Evolutionary conservation across 208 protist species (phyloP).

Genomic region (Leishmania tarentolae): DNA sequence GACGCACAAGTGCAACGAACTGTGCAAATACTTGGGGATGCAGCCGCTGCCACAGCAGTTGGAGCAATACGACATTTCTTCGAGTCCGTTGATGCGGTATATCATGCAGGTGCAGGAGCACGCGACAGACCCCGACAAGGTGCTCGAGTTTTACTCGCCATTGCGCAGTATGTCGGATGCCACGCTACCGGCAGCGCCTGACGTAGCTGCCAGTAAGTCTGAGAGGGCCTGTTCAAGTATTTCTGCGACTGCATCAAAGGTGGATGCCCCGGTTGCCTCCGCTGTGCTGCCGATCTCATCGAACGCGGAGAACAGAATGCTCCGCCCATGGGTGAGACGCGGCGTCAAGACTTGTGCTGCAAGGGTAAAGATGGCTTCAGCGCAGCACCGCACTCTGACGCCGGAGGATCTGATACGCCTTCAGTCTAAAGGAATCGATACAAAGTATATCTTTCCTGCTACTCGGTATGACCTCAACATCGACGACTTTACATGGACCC

Average conservation of each 20-base stretch:
- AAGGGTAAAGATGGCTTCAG: not conserved
- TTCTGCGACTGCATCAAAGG: not conserved
- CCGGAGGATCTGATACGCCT: slow-evolving; percentile 11
- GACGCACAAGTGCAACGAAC: slow-evolving; percentile 34
- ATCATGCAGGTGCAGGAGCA: slow-evolving; percentile 30
- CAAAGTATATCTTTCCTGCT: slow-evolving; percentile 40
- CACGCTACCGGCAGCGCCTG: not conserved
- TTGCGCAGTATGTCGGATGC: not conserved
- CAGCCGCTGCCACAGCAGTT: slow-evolving; percentile 19
- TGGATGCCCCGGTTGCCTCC: too few relatives aligned
- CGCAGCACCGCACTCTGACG: slow-evolving; percentile 13
- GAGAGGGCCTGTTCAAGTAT: not conserved
- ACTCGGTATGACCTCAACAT: slow-evolving; percentile 62
- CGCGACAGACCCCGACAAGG: slow-evolving; percentile 4
- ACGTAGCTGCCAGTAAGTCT: not conserved
- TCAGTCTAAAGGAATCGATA: slow-evolving; percentile 18
- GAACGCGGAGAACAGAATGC: not conserved
- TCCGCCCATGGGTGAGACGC: slow-evolving; percentile 13
- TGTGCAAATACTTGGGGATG: slow-evolving; percentile 29
- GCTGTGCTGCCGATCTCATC: not conserved
- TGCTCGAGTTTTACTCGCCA: slow-evolving; percentile 8
- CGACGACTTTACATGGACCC: slow-evolving; percentile 38
- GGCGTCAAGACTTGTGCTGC: not conserved
- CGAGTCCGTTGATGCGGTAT: slow-evolving; percentile 21
- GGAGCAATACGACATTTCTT: slow-evolving; percentile 31